phyloP scores from a whole-genome alignment of 441 rosid species.

The Iberis amara region DNA sequence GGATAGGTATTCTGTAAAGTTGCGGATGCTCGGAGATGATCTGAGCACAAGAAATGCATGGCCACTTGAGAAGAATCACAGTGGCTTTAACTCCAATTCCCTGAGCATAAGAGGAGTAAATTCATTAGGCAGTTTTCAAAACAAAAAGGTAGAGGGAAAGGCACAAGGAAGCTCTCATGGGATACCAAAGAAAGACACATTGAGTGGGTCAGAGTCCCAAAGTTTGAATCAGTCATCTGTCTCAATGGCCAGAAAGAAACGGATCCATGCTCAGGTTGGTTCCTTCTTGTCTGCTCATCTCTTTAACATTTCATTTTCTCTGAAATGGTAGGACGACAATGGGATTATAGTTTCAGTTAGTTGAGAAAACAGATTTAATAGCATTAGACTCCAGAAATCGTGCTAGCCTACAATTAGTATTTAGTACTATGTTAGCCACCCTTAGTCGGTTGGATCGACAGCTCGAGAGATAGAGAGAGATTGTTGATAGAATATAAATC shows the following conservation, averaged over 20 bases:
- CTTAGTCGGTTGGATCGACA: conserved; percentile 8
- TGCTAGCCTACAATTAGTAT: background rate
- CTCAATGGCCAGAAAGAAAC: conserved; percentile 73
- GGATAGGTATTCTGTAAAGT: conserved; percentile 71
- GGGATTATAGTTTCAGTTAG: conserved; percentile 4
- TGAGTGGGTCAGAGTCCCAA: conserved; percentile 66
- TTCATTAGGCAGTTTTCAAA: conserved; percentile 47
- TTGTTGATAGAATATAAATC: background rate
- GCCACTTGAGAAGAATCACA: conserved; percentile 52
- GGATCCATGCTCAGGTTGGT: conserved; percentile 85
- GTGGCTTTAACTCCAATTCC: conserved; percentile 51
- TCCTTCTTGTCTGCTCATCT: conserved; percentile 23
- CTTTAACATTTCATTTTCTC: conserved; percentile 4
- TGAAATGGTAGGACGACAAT: conserved; percentile 10
- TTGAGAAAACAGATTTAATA: background rate
- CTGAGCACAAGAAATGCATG: conserved; percentile 53
- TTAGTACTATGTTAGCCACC: conserved; percentile 4
- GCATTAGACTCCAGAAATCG: conserved; percentile 11
- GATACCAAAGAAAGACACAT: conserved; percentile 61
- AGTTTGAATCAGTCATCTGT: conserved; percentile 61
- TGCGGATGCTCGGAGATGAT: conserved; percentile 90
- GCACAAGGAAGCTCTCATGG: conserved; percentile 63
- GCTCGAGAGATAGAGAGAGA: conserved; percentile 1
- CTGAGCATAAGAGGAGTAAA: conserved; percentile 53
- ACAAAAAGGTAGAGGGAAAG: conserved; percentile 64